Evolutionary conservation across 2,329 filamentous ascomycete genomes (phyloP), one percentile per base, ranked within the genome.

Genomic region (Lizonia empirigonia): DNA sequence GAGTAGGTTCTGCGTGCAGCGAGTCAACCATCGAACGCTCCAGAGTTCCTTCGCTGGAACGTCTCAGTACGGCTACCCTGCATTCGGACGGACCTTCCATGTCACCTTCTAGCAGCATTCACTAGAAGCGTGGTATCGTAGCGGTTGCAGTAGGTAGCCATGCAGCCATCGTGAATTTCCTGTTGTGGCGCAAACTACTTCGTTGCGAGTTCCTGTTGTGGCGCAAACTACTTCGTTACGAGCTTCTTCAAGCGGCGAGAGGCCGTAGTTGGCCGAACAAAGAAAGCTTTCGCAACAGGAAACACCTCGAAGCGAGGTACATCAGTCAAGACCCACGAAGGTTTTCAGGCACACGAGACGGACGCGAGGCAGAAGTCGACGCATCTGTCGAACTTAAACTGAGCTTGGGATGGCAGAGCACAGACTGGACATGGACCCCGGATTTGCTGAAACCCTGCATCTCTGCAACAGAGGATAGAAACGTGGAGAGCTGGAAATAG

Each of bases 381-480:
- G 40, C 41, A 42, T 37, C 30, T 42, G 41, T 42, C 37, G 48
- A 37, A 49, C 23, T 26, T 16, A 23, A 56, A 29, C 3, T 29
- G 23, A 20, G 44, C 56, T 35, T 29, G 22, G 37, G 20, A 24
- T 41, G 30, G 29, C 20, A 33, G 47, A 33, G 56, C 58, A 56
- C 54, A 53, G 54, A 57, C 46, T 45, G 36, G 30, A 49, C 16
- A 30, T 39, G 16, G 44, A 55, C 55, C 55, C 59, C 54, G 42
- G 55, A 50, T 57, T 55, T 39, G 45, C 46, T 35, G 5, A 20
- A 13, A 20, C 42, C 37, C 32, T 46, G 50, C 34, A 53, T 48
- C 26, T 19, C 44, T 41, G 42, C 52, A 52, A 41, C 23, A 41
- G 10, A 44, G 33, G 44, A 48, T 16, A 36, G 29, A 50, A 47